Base-by-base conservation (phyloP, 2,329 filamentous ascomycete genomes). In the Gremmenia infestans region DNA sequence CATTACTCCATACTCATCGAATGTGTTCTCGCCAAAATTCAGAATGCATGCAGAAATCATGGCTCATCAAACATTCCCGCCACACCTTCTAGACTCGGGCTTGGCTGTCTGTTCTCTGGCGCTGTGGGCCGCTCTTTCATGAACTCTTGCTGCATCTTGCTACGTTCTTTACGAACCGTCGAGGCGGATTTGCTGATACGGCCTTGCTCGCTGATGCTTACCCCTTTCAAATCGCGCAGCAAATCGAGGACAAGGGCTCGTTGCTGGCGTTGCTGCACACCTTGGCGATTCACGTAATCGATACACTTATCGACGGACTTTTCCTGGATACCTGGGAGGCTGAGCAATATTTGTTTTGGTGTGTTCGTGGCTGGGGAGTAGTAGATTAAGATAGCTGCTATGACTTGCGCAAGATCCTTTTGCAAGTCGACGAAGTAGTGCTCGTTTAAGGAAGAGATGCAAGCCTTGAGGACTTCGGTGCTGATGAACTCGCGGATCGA, bases 401-500 rank as follows among this genome's bases (percentile, higher is more conserved):
- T 96, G 39, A 97, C 78, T 22, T 86, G 82, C 0, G 91, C 93
- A 22, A 99, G 80, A 51, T 99, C 92, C 69, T 92, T 93, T 67
- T 99, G 94, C 60, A 95, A 83, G 64, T 99, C 94, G 36, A 97
- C 92, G 72, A 97, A 99, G 72, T 97, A 97, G 0, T 91, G 87
- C 63, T 99, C 94, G 72, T 97, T 89, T 50, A 99, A 83, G 2
- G 89, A 95, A 1, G 87, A 89, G 69, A 97, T 89, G 67, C 89
- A 93, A 0, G 91, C 91, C 74, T 92, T 90, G 50, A 99, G 81
- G 2, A 97, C 90, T 63, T 96, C 89, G 5, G 85, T 85, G 52
- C 86, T 91, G 68, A 97, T 92, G 72, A 92, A 99, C 67, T 96
- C 91, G 52, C 92, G 86, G 60, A 97, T 89, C 7, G 80, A 87